Evolutionary conservation across 208 protist species (phyloP).

Genomic region (Polymyxa betae): DNA sequence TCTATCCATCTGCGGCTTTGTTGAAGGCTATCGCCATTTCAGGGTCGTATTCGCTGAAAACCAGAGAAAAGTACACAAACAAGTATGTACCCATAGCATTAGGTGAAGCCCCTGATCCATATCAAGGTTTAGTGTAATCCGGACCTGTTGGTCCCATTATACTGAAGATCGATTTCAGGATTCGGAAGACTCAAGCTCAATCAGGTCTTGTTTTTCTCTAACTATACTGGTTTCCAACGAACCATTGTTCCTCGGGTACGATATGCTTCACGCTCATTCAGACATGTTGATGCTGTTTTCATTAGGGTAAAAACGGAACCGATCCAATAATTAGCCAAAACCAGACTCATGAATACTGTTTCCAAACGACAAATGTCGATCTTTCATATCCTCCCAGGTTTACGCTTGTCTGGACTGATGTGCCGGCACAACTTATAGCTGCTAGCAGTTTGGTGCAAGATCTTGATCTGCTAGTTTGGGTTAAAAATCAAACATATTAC

Average conservation of each 20-base stretch:
- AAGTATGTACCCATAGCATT: background rate
- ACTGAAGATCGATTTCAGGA: too few species aligned
- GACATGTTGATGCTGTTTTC: background rate
- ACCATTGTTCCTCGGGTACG: background rate
- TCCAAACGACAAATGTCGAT: background rate
- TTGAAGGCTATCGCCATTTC: slow-evolving; percentile 49
- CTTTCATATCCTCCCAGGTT: background rate
- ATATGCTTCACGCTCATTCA: background rate
- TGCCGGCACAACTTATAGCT: background rate
- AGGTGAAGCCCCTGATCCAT: slow-evolving; percentile 30
- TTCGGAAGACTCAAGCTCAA: slow-evolving; percentile 71
- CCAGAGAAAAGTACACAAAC: background rate
- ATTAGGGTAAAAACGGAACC: background rate
- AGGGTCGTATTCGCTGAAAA: slow-evolving; percentile 33
- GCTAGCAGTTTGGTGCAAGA: background rate
- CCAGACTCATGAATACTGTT: background rate
- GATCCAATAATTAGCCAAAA: background rate
- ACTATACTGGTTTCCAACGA: slow-evolving; percentile 30
- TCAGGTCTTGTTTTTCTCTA: slow-evolving; percentile 38
- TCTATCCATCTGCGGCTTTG: slow-evolving; percentile 30
- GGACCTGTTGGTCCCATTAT: too few species aligned
- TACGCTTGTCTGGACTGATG: slow-evolving; percentile 38
- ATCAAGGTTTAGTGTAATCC: too few species aligned
- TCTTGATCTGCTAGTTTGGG: background rate
- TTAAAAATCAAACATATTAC: background rate